These are phyloP conservation scores for Chalciporus piperatus DNA, from an alignment of 768 basidiomycete species.

Conservation along the genomic window DNA sequence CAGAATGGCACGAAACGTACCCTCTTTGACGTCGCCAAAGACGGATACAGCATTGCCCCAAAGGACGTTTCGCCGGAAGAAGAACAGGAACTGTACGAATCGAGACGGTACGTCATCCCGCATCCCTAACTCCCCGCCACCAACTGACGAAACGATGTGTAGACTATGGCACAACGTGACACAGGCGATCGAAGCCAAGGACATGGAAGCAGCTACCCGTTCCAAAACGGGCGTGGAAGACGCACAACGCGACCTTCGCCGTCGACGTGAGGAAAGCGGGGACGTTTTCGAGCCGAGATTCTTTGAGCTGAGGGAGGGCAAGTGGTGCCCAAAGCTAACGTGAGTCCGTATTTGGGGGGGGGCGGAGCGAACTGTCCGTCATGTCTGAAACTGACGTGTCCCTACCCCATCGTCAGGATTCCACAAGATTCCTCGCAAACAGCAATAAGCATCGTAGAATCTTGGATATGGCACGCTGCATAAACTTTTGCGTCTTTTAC, in stretches of 20 bases:
- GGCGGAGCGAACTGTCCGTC: neutral
- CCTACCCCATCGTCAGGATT: conserved; percentile 43
- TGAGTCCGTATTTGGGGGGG: conserved; percentile 36
- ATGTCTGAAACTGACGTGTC: conserved; percentile 1
- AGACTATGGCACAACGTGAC: conserved; percentile 86
- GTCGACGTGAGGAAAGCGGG: conserved; percentile 70
- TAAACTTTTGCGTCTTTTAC: conserved; percentile 4
- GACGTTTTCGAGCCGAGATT: conserved; percentile 70
- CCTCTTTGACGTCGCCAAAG: conserved; percentile 80
- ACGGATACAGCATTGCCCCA: conserved; percentile 69
- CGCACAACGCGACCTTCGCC: conserved; percentile 79
- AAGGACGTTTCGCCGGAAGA: conserved; percentile 85
- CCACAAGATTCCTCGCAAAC: conserved; percentile 61
- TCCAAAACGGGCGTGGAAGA: conserved; percentile 92
- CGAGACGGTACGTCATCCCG: conserved; percentile 56
- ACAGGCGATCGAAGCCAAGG: conserved; percentile 76
- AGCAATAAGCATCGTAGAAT: conserved; percentile 62
- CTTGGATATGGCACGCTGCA: conserved; percentile 69
- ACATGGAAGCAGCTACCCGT: conserved; percentile 92
- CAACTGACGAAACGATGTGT: too few species aligned
- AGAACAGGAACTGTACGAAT: conserved; percentile 90
- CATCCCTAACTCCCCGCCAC: too few species aligned
- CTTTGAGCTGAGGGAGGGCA: conserved; percentile 74
- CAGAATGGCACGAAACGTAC: conserved; percentile 70
- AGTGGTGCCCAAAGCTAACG: conserved; percentile 81